Evolutionary conservation across 345 rosid species (phyloP).

Genomic region (Camelina hispida): DNA sequence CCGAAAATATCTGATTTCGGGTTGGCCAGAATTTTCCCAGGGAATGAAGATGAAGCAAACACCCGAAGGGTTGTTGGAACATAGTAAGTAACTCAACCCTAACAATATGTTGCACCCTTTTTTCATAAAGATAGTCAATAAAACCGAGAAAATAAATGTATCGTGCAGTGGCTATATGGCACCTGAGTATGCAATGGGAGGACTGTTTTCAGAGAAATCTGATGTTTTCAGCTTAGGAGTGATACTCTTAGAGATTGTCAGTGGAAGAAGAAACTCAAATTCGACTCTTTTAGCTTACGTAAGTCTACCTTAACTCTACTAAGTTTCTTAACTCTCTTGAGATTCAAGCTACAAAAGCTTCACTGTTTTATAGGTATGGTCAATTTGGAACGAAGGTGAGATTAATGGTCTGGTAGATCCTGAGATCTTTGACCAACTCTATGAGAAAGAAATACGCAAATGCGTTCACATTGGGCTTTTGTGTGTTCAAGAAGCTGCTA

Average conservation of each 20-base stretch:
- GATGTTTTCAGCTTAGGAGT: constrained; percentile 57
- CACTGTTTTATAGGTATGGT: constrained; percentile 44
- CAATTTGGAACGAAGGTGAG: constrained; percentile 39
- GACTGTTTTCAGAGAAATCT: constrained; percentile 52
- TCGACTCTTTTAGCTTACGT: constrained; percentile 44
- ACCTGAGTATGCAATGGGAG: constrained; percentile 54
- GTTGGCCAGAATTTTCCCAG: constrained; percentile 51
- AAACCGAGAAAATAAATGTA: neutral
- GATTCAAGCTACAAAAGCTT: neutral
- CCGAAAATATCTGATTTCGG: constrained; percentile 61
- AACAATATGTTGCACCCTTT: constrained; percentile 4
- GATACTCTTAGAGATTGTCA: constrained; percentile 49
- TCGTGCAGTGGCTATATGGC: constrained; percentile 56
- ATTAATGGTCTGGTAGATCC: constrained; percentile 35
- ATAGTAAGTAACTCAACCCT: constrained; percentile 43
- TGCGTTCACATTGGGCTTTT: constrained; percentile 51
- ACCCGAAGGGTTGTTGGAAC: constrained; percentile 56
- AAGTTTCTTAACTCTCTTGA: constrained; percentile 10
- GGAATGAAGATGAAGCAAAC: constrained; percentile 50
- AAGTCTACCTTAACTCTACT: constrained; percentile 17
- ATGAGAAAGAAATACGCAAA: constrained; percentile 41
- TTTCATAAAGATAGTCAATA: neutral
- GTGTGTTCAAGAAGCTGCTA: constrained; percentile 49
- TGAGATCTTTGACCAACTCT: constrained; percentile 33
- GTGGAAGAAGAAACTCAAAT: constrained; percentile 49